These are phyloP conservation scores for Geotrichum klebahnii DNA, from an alignment of 1,139 yeast species.

Conservation along the genomic window DNA sequence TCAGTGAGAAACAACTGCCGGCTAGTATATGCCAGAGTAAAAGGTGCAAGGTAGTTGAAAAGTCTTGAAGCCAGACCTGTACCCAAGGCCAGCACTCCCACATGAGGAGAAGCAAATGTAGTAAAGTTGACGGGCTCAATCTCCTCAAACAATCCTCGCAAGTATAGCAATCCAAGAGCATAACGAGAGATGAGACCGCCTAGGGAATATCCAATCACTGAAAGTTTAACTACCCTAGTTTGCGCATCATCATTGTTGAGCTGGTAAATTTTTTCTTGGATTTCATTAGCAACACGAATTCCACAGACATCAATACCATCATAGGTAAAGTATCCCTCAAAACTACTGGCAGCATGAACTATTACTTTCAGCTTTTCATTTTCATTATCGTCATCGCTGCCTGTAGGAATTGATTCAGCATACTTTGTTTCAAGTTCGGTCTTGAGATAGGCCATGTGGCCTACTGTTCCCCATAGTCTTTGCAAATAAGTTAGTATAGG, in stretches of 20 bases:
- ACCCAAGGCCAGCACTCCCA: slow-evolving; percentile 69
- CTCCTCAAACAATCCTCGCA: slow-evolving; percentile 50
- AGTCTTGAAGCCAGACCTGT: slow-evolving; percentile 43
- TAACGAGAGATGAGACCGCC: slow-evolving; percentile 79
- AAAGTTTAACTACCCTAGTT: slow-evolving; percentile 28
- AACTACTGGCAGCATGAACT: slow-evolving; percentile 58
- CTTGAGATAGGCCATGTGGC: slow-evolving; percentile 56
- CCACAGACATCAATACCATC: slow-evolving; percentile 89
- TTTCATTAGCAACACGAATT: slow-evolving; percentile 66
- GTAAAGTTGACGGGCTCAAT: slow-evolving; percentile 47
- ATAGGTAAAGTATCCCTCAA: slow-evolving; percentile 65
- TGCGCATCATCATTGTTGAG: slow-evolving; percentile 31
- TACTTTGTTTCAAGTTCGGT: slow-evolving; percentile 26
- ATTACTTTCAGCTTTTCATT: slow-evolving; percentile 35
- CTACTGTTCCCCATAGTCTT: slow-evolving; percentile 70
- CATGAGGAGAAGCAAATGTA: slow-evolving; percentile 79
- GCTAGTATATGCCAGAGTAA: slow-evolving; percentile 65
- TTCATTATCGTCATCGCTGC: not conserved
- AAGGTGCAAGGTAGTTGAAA: slow-evolving; percentile 60
- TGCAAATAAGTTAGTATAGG: not conserved
- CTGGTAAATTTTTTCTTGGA: slow-evolving; percentile 45
- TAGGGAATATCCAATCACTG: slow-evolving; percentile 74
- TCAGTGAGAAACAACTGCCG: slow-evolving; percentile 67
- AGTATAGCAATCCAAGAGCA: slow-evolving; percentile 65
- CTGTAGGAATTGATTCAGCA: not conserved